Percentiles rank a stretch among this genome's conserved stretches.
Evolutionary conservation across 257 asterid species (phyloP).

Genomic region (Knoxia roxburghii): DNA sequence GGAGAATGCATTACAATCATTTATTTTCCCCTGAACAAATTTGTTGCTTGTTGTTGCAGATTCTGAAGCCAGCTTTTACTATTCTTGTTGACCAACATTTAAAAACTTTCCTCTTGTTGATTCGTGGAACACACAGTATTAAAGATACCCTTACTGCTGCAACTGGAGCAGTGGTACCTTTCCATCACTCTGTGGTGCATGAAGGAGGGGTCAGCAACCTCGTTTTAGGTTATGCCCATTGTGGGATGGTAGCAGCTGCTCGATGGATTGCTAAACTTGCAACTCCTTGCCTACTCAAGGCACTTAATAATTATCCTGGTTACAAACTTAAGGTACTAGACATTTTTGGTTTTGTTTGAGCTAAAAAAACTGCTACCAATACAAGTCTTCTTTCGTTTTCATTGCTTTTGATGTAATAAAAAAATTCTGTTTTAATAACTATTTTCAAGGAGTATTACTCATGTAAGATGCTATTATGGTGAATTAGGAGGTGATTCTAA

Average conservation of each 20-base stretch:
- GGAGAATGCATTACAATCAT: not conserved
- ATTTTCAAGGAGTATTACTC: not conserved
- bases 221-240: slow-evolving; percentile 94
- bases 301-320: slow-evolving; percentile 56
- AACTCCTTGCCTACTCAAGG: slow-evolving; percentile 63
- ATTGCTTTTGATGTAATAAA: not conserved
- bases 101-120: slow-evolving; percentile 56
- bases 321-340: slow-evolving; percentile 71
- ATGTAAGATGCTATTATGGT: not conserved
- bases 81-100: slow-evolving; percentile 67
- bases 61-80: slow-evolving; percentile 92
- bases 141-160: slow-evolving; percentile 97
- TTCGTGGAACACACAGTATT: slow-evolving; percentile 97
- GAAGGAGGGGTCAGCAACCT: slow-evolving; percentile 91
- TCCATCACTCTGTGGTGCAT: slow-evolving; percentile 85
- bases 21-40: not conserved
- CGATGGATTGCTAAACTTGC: slow-evolving; percentile 98
- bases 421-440: not conserved
- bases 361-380: not conserved
- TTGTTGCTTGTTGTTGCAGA: slow-evolving; percentile 42
- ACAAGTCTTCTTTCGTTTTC: slow-evolving; percentile 7
- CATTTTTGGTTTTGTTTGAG: slow-evolving; percentile 5
- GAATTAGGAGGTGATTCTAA: not conserved
- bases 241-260: slow-evolving; percentile 99
- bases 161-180: slow-evolving; percentile 98